Conservation (phyloP, 108 stramenopile genomes). For the Nitzschia sp. region DNA sequence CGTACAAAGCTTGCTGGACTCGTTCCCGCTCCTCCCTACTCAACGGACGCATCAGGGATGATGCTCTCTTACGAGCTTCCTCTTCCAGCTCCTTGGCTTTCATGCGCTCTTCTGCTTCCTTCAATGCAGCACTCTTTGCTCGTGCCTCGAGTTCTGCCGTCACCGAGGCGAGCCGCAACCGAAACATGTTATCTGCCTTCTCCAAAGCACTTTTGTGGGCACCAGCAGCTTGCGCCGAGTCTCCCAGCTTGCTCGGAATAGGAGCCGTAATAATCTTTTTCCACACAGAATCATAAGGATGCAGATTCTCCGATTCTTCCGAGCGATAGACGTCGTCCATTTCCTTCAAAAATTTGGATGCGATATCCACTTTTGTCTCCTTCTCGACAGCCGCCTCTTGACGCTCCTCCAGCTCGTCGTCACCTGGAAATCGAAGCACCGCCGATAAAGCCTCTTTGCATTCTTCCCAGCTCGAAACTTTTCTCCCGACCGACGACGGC, state of each 20-base stretch:
- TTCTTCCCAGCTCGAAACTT: constrained; percentile 42
- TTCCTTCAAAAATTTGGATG: not conserved
- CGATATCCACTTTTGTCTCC: not conserved
- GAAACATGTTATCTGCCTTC: constrained; percentile 28
- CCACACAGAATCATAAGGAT: constrained; percentile 28
- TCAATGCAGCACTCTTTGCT: not conserved
- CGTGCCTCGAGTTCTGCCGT: not conserved
- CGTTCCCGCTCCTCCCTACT: constrained; percentile 61
- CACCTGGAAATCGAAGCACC: constrained; percentile 31
- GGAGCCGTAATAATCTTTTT: constrained; percentile 42
- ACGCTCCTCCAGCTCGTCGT: constrained; percentile 1
- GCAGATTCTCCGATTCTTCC: not conserved
- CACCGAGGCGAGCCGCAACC: not conserved
- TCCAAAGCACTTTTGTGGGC: constrained; percentile 15
- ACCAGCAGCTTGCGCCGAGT: not conserved
- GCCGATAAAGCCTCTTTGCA: constrained; percentile 30
- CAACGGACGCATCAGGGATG: constrained; percentile 62
- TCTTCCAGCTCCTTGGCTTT: constrained; percentile 36
- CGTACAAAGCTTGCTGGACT: constrained; percentile 57
- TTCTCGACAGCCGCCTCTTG: not conserved
- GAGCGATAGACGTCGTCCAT: constrained; percentile 7
- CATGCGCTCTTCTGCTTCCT: constrained; percentile 38
- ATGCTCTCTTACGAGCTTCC: constrained; percentile 60
- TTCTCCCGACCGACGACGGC: constrained; percentile 17
- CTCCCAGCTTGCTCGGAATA: constrained; percentile 16